A percentile compares a stretch with the other conserved stretches of the same genome.
These are phyloP conservation scores for Nicotiana noctiflora DNA, from an alignment of 257 asterid species.

Conservation along the genomic window DNA sequence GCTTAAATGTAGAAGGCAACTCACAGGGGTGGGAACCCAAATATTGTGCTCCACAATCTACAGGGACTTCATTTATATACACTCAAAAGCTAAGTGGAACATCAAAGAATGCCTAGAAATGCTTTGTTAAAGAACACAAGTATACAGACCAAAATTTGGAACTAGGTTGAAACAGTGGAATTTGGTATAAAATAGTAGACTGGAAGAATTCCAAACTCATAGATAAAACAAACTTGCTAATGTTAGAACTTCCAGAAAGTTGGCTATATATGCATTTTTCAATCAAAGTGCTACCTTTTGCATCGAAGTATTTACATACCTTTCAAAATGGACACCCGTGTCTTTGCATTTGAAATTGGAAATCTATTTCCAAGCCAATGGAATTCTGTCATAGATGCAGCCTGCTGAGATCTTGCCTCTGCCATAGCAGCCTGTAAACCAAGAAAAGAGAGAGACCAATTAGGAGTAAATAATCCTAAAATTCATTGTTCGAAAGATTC, in stretches of 20 bases:
- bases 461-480: background rate
- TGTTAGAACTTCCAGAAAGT: background rate
- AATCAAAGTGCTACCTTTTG: background rate
- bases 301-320: slow-evolving; percentile 33
- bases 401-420: slow-evolving; percentile 98
- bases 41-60: background rate
- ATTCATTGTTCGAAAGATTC: background rate
- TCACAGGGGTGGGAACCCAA: background rate
- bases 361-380: slow-evolving; percentile 82
- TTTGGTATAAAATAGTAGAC: background rate
- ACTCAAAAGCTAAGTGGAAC: background rate
- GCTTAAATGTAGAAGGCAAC: background rate
- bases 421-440: slow-evolving; percentile 84
- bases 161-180: background rate
- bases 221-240: background rate
- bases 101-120: background rate
- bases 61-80: background rate
- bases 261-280: background rate
- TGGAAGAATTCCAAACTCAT: background rate
- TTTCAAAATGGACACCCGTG: slow-evolving; percentile 83
- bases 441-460: slow-evolving; percentile 20
- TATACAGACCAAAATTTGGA: background rate
- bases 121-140: background rate
- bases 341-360: slow-evolving; percentile 92
- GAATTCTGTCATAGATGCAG: slow-evolving; percentile 94